These are phyloP conservation scores for Nothomitra cinnamomea DNA, from an alignment of 2,329 filamentous ascomycete species.

Conservation along the genomic window DNA sequence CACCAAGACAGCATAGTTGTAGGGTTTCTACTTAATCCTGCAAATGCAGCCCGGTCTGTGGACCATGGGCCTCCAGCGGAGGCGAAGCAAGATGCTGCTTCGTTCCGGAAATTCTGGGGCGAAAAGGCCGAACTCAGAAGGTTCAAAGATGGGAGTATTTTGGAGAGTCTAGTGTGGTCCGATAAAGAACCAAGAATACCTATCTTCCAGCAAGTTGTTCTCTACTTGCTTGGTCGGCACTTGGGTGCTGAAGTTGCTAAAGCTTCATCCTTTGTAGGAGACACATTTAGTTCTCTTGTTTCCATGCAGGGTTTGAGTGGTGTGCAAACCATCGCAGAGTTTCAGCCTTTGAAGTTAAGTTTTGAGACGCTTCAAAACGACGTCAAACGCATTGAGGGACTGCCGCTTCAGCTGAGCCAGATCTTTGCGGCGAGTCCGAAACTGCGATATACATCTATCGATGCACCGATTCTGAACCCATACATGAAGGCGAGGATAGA, in stretches of 20 bases:
- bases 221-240: constrained; percentile 53
- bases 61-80: constrained; percentile 82
- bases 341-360: constrained; percentile 50
- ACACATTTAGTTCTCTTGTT: constrained; percentile 30
- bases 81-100: constrained; percentile 62
- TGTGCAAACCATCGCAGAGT: constrained; percentile 30
- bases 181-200: constrained; percentile 40
- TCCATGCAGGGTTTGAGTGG: constrained; percentile 12
- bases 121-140: constrained; percentile 81
- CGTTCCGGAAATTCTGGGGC: constrained; percentile 87
- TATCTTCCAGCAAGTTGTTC: constrained; percentile 64
- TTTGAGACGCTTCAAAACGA: constrained; percentile 62
- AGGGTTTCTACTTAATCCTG: constrained; percentile 54
- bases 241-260: constrained; percentile 41
- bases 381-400: constrained; percentile 58
- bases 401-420: constrained; percentile 76
- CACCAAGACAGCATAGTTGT: constrained; percentile 23
- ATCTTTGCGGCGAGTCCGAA: constrained; percentile 55
- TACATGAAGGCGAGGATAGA: constrained; percentile 25
- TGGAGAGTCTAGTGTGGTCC: constrained; percentile 79
- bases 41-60: constrained; percentile 56
- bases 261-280: constrained; percentile 26
- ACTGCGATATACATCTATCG: constrained; percentile 55
- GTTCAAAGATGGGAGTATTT: constrained; percentile 88
- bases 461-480: constrained; percentile 31